Evolutionary conservation across 352 stramenopile genomes (phyloP), one percentile per base, ranked within the genome.

Genomic region (Phytophthora fragariae): DNA sequence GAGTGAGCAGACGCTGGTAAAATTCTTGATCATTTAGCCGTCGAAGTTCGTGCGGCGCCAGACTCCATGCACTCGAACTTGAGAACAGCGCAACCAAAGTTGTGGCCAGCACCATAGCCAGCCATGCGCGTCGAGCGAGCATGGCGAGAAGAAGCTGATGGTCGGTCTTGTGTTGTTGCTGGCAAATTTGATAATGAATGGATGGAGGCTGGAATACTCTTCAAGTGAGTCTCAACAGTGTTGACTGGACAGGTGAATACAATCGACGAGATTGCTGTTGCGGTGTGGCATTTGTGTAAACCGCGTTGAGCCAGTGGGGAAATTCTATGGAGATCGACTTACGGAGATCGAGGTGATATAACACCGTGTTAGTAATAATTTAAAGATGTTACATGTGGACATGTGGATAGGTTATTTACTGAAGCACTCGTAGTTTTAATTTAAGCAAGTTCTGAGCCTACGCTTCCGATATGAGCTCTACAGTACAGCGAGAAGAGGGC

Each of bases 401-500:
- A 31, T 31, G 27, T 31, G 27, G 2, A 31, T 31, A 31, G 27
- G 27, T 31, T 31, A 31, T 31, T 31, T 31, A 31, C 3, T 31
- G 27, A 31, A 31, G 27, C 27, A 31, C 27, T 31, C 27, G 27
- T 31, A 31, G 27, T 31, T 31, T 31, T 31, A 31, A 31, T 31
- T 31, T 31, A 31, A 31, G 27, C 27, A 31, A 31, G 27, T 6
- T 6, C 27, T 31, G 27, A 31, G 27, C 27, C 27, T 31, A 31
- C 27, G 27, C 27, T 31, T 31, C 24, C 24, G 24, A 27, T 27
- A 27, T 27, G 24, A 27, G 24, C 24, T 27, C 24, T 27, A 27
- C 24, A 27, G 24, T 27, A 17, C 79, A 88, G 49, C 76, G 70
- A 60, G 67, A 75, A 12, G 75, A 85, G 57, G 61, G 70, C 46